Evolutionary conservation across 306 rosid species (phyloP), one percentile per base, ranked within the genome.

Genomic region (Amphicarpaea edgeworthii): DNA sequence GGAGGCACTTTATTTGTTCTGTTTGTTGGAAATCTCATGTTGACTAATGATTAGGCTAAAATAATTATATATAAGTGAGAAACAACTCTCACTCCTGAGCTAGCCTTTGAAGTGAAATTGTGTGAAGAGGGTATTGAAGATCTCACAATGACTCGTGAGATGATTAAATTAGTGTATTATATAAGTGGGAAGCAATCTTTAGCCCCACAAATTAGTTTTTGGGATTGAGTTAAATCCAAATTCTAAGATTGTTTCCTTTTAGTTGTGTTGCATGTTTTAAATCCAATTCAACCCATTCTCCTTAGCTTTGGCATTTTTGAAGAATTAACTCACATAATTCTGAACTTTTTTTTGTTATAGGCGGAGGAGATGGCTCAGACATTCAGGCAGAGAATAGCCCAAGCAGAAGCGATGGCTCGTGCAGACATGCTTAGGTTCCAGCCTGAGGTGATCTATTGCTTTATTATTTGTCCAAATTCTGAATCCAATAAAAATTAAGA

Each of bases 401-500:
- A 90, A 78, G 97, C 98, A 9, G 98, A 91, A 86, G 96, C 97
- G n/a, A 90, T 94, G 97, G 98, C 98, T 71, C 96, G 92, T 24
- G 97, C 93, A 8, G 97, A 87, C 74, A 90, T 94, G 96, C 97
- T 92, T 77, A 81, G 91, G 63, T 92, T 92, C 87, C 98, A 92
- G 68, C 93, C 95, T 10, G 93, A 95, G 98, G 96, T 94, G n/a
- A 86, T 69, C 37, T 74, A 45, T 71, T 65, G 38, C 5, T 26
- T 78, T 32, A 81, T 81, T 72, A 41, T 72, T 65, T 66, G 43
- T 64, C 40, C 62, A 12, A 66, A 63, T 38, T 64, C 62, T 70
- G 63, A 26, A 73, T 65, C 37, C 42, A 15, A 9, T 46, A 62
- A 65, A 23, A 76, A 70, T 34, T 69, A 20, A 70, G 74, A 38